These are phyloP conservation scores for Tranzscheliella williamsii DNA, from an alignment of 1,284 basidiomycete genomes.

Conservation along the genomic window DNA sequence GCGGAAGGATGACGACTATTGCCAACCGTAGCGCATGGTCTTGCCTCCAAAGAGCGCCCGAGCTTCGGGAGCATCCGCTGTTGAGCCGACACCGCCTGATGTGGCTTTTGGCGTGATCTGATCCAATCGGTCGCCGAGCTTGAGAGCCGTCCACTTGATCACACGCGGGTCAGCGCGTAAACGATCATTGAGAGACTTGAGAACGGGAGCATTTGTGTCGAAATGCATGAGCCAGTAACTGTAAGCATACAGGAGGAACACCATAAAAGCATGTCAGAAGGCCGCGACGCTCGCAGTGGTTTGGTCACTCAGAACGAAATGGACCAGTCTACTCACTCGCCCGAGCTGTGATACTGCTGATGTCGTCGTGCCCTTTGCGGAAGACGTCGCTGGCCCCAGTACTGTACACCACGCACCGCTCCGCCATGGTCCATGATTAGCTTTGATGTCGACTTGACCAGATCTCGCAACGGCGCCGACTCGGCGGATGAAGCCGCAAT, in stretches of 20 bases:
- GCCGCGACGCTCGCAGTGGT: no score
- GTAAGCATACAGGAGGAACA: constrained; percentile 3
- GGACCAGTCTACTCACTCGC: constrained; percentile 71
- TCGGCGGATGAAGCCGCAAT: constrained; percentile 55
- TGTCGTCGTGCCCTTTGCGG: constrained; percentile 78
- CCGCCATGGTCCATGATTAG: constrained; percentile 78
- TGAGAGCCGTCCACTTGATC: constrained; percentile 78
- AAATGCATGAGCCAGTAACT: constrained; percentile 90
- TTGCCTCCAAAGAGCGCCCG: constrained; percentile 39
- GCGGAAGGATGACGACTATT: no score
- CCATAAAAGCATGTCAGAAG: no score
- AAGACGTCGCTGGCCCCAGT: constrained; percentile 73
- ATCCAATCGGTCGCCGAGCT: constrained; percentile 71
- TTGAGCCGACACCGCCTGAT: constrained; percentile 36
- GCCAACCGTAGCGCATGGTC: constrained; percentile 41
- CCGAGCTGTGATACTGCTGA: constrained; percentile 69
- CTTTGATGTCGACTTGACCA: constrained; percentile 74
- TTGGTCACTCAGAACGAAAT: no score
- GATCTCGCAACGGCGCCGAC: constrained; percentile 70
- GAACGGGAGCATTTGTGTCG: constrained; percentile 75
- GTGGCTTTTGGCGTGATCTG: constrained; percentile 52
- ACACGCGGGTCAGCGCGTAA: constrained; percentile 79
- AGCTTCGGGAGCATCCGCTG: constrained; percentile 30
- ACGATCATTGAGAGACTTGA: constrained; percentile 69
- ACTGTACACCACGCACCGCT: constrained; percentile 76